Percentiles rank a stretch among this genome's conserved stretches.
Evolutionary conservation across 345 rosid species (phyloP).

Genomic region (Eucalyptus shirleyi): DNA sequence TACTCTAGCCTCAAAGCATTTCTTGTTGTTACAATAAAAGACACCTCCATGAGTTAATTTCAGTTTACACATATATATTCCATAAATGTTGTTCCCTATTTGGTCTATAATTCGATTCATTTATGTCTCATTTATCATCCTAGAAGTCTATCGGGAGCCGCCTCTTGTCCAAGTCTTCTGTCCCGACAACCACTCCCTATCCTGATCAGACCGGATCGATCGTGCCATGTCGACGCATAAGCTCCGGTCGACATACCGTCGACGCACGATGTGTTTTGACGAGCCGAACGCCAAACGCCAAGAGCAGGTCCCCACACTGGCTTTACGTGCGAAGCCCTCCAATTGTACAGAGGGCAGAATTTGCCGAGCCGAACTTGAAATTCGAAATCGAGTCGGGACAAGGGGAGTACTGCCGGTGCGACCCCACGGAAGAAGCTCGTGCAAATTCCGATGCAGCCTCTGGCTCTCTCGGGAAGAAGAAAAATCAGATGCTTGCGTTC

Average conservation of each 20-base stretch:
- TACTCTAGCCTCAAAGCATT: background rate
- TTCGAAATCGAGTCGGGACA: background rate
- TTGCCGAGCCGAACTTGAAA: background rate
- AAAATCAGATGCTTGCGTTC: background rate
- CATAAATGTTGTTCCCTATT: background rate
- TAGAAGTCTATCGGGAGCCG: rapidly evolving
- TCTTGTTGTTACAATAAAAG: background rate
- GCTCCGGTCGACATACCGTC: background rate
- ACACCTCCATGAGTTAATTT: no score
- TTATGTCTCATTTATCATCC: rapidly evolving
- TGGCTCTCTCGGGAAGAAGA: background rate
- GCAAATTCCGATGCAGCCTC: background rate
- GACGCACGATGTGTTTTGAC: background rate
- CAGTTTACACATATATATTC: no score
- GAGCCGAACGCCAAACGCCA: background rate
- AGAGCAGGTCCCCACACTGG: background rate
- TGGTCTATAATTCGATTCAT: no score
- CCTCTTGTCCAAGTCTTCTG: background rate
- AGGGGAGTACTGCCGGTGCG: background rate
- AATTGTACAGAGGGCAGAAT: background rate
- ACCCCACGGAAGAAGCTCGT: background rate
- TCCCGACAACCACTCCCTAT: no score
- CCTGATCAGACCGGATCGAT: background rate
- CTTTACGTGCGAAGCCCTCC: background rate
- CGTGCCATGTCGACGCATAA: background rate